phyloP scores from a whole-genome alignment of 805 yeast species.

The Brettanomyces nanus region DNA sequence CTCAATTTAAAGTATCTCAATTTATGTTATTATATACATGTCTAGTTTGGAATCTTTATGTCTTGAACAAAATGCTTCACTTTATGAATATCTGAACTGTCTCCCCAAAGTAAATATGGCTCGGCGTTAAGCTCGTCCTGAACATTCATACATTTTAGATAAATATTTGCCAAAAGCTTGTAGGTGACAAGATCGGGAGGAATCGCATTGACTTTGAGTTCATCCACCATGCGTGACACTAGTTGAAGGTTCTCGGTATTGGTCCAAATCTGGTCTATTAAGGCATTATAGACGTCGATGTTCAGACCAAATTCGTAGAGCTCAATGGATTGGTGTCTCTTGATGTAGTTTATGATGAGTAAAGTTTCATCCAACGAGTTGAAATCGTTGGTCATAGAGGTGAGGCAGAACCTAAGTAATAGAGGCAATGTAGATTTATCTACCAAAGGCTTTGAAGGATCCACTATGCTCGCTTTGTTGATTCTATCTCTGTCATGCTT shows the following conservation, averaged over 20 bases:
- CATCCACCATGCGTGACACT: constrained; percentile 19
- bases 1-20: too few species aligned
- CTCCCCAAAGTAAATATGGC: constrained; percentile 24
- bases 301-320: constrained; percentile 26
- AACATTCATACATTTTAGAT: constrained; percentile 23
- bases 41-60: too few species aligned
- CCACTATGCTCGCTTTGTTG: constrained; percentile 3
- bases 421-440: constrained; percentile 20
- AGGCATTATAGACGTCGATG: constrained; percentile 22
- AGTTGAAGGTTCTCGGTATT: constrained; percentile 20
- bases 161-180: constrained; percentile 18
- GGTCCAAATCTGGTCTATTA: constrained; percentile 21
- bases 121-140: constrained; percentile 13
- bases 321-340: constrained; percentile 20
- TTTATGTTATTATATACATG: too few species aligned
- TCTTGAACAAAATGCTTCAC: constrained; percentile 14
- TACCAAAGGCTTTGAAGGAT: constrained; percentile 18
- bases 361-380: constrained; percentile 20
- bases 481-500: constrained; percentile 6
- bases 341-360: constrained; percentile 16
- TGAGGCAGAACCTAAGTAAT: constrained; percentile 19
- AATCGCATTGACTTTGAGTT: constrained; percentile 23
- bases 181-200: constrained; percentile 23
- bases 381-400: constrained; percentile 25
- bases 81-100: constrained; percentile 19